A percentile compares a stretch with the other conserved stretches of the same genome.
These are phyloP conservation scores for Chlorencoelia australis DNA, from an alignment of 2,329 filamentous ascomycete species.

Conservation along the genomic window DNA sequence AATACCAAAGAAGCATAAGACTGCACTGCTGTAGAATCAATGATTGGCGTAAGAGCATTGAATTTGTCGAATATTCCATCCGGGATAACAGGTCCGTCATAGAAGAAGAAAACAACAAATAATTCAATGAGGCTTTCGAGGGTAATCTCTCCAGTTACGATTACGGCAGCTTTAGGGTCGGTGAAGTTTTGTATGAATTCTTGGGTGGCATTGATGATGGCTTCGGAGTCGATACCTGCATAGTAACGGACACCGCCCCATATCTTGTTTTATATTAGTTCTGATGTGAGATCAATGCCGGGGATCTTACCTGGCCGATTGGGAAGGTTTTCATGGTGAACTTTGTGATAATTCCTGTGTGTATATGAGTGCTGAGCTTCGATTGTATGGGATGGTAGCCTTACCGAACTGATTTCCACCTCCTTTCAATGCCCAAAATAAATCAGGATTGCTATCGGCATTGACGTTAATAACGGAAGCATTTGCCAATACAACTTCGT, in stretches of 20 bases:
- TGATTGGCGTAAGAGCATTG: slow-evolving; percentile 6
- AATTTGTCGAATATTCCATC: slow-evolving; percentile 20
- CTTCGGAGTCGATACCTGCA: slow-evolving; percentile 18
- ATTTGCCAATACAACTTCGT: slow-evolving; percentile 29
- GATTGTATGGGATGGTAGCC: slow-evolving; percentile 8
- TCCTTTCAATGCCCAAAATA: slow-evolving; percentile 21
- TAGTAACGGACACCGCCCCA: slow-evolving; percentile 32
- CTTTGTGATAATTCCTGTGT: slow-evolving; percentile 29
- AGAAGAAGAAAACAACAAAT: slow-evolving; percentile 28
- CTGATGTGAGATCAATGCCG: too few species aligned
- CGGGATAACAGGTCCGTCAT: slow-evolving; percentile 27
- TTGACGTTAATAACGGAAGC: slow-evolving; percentile 17
- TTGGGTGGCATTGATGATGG: slow-evolving; percentile 37
- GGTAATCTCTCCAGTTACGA: slow-evolving; percentile 7
- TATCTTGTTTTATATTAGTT: slow-evolving; percentile 16
- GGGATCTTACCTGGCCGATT: slow-evolving; percentile 19
- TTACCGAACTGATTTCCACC: slow-evolving; percentile 22
- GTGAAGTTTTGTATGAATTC: slow-evolving; percentile 48
- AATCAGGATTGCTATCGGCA: slow-evolving; percentile 11
- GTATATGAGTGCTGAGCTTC: too few species aligned
- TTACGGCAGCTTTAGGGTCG: slow-evolving; percentile 14
- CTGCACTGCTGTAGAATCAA: slow-evolving; percentile 13
- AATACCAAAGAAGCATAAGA: slow-evolving; percentile 28
- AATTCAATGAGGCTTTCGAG: slow-evolving; percentile 14
- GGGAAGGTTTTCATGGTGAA: slow-evolving; percentile 21